Evolutionary conservation across 2,329 filamentous ascomycete genomes (phyloP), one percentile per base, ranked within the genome.

Genomic region (Bipolaris bicolor): DNA sequence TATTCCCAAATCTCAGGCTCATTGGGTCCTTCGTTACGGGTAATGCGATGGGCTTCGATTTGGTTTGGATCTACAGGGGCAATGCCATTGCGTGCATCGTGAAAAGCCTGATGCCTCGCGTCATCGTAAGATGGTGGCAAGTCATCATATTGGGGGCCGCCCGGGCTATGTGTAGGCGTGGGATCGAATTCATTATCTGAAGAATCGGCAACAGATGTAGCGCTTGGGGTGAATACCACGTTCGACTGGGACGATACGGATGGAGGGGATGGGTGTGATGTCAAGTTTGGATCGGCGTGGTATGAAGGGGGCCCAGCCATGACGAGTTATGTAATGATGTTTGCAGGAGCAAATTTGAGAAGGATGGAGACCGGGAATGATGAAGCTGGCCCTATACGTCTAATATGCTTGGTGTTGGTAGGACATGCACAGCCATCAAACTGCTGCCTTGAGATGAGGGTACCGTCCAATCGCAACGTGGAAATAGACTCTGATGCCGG

Each of bases 41-140:
- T 68, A 7, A 68, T 52, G n/a, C 67, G 64, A 36, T 67, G 66
- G 4, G 66, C 67, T 55, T 73, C 67, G 16, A 75, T 57, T 45
- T 71, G 61, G 31, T 65, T 69, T 5, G 68, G 67, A 41, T 70
- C 65, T 11, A 71, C 48, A 1, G 71, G 62, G 10, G 66, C 50
- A n/a, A 65, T 52, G 15, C 69, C 70, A 39, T 66, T 65, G 43
- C 66, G 65, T 26, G 68, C 66, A 51, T 76, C 68, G 26, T 64
- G 60, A 3, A 72, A 55, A 18, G 69, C 68, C 49, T 72, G 64
- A 15, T 71, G 62, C 26, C 70, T 69, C 5, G 74, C 75, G 55
- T 77, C 69, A 41, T 75, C 72, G 49, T 77, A 77, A 0, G 73
- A 71, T 1, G 75, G 75, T 18, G 74, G 75, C 3, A 76, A 59